Base-by-base conservation (phyloP, 495 filamentous ascomycete genomes). In the Hypoxylon lienhwacheense region DNA sequence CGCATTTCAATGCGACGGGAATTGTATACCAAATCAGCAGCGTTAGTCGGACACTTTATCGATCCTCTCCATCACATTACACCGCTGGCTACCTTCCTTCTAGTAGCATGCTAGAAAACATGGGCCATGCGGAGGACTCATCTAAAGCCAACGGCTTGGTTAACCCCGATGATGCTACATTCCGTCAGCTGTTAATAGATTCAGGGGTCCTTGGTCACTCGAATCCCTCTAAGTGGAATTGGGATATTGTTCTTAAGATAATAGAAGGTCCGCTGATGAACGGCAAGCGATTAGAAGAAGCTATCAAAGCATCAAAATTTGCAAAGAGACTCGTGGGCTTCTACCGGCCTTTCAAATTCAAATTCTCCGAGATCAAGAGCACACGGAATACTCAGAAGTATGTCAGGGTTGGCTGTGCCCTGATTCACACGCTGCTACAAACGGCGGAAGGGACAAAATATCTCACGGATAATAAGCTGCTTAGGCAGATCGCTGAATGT, bases 11-110 rank as follows among this genome's bases (percentile, higher is more conserved):
- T 33, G 88, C 90, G 12, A 89, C 88, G 1, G 84, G 87, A 2
- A 91, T 91, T 4, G 88, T 97, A 26, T 98, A 97, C 66, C 93
- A 97, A 65, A 91, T 97, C 4, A 95, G 96, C 70, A 97, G 93
- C 63, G 89, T 98, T 49, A 98, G 92, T 70, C 83, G 90, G 53
- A 97, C 92, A 1, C 73, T 98, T 7, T 90, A 96, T 65, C 83
- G 95, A 40, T 95, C 91, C 21, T 77, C 77, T 5, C 73, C 76
- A 2, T 67, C 73, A 5, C 64, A 52, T 11, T 71, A 68, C 26
- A 63, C 70, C 12, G 59, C 71, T 8, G 70, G 69, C 17, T 55
- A 70, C 12, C 53, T 71, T 5, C 61, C 70, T 11, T 65, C 65
- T 15, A 73, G 59, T 45, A 68, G 70, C 39, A 64, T 53, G 48